Percentiles rank a stretch among this genome's conserved stretches.
These are phyloP conservation scores for Coemansia sp. DNA, from an alignment of 192 early-diverging fungal species.

Conservation along the genomic window DNA sequence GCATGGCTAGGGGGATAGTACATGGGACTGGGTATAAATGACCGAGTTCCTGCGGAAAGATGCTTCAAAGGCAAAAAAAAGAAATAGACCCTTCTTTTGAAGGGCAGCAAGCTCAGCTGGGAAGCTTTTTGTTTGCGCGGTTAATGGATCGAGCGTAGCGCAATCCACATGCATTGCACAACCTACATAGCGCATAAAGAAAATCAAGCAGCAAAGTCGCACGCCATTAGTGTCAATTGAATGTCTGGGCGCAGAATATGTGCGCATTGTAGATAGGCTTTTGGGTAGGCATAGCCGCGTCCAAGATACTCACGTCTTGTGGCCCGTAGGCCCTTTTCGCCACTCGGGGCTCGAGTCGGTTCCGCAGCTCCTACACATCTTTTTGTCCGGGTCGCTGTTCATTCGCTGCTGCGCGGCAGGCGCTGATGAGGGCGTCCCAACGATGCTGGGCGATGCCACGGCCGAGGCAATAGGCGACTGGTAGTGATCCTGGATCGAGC, in stretches of 20 bases:
- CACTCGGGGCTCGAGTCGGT: conserved; percentile 59
- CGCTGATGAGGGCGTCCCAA: conserved; percentile 16
- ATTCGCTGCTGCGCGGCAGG: conserved; percentile 4
- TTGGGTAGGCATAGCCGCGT: too few species aligned
- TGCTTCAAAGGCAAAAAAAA: too few species aligned
- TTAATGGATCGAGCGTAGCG: conserved; percentile 54
- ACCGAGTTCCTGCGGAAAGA: background rate
- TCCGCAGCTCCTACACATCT: conserved; percentile 53
- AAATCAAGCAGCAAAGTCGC: background rate
- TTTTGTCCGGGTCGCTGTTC: conserved; percentile 36
- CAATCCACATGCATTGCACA: conserved; percentile 57
- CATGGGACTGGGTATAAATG: background rate
- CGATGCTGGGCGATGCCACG: conserved; percentile 34
- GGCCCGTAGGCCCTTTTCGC: conserved; percentile 56
- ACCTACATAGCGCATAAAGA: conserved; percentile 22
- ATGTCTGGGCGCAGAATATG: background rate
- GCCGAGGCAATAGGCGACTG: conserved; percentile 36
- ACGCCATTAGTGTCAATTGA: too few species aligned
- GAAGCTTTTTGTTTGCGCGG: conserved; percentile 44
- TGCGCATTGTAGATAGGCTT: too few species aligned
- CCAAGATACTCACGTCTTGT: conserved; percentile 54
- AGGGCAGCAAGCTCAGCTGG: conserved; percentile 4
- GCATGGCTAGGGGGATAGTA: too few species aligned
- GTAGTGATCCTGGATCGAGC: conserved; percentile 33
- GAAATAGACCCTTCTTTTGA: background rate